Evolutionary conservation across 2,329 filamentous ascomycete genomes (phyloP).

Genomic region (Dactylellina sp.): DNA sequence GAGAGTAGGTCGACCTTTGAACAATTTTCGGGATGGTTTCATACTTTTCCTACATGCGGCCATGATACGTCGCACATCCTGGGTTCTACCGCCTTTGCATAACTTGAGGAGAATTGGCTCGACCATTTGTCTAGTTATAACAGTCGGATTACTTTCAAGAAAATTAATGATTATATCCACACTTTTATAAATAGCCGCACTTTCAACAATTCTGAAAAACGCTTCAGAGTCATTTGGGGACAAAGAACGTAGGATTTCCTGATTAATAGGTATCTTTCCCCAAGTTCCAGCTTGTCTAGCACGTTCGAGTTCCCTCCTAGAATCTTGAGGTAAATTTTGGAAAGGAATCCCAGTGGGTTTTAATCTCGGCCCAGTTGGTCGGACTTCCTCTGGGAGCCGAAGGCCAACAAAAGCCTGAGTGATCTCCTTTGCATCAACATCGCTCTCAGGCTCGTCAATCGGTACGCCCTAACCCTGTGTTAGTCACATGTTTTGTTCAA

Average conservation of each 20-base stretch:
- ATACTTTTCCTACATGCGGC: conserved; percentile 18
- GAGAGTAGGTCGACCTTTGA: background rate
- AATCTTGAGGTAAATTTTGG: background rate
- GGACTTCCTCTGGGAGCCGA: background rate
- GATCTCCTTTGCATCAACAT: conserved; percentile 14
- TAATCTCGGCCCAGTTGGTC: background rate
- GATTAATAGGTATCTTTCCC: conserved; percentile 1
- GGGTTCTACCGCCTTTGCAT: background rate
- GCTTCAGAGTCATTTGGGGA: background rate
- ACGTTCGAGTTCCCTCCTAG: background rate
- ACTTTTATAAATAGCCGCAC: background rate
- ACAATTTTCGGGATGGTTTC: background rate
- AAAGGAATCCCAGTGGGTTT: background rate
- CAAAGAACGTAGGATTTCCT: conserved; percentile 1
- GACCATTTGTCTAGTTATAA: conserved; percentile 8
- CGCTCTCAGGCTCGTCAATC: conserved; percentile 7
- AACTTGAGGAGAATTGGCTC: conserved; percentile 4
- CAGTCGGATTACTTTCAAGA: background rate
- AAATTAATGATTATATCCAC: background rate
- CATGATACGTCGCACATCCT: background rate
- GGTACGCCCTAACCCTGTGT: conserved; percentile 8
- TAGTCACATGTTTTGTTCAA: background rate
- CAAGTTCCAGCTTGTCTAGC: background rate
- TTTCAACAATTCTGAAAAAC: background rate
- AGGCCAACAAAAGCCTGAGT: conserved; percentile 10